Evolutionary conservation across 306 rosid species (phyloP).

Genomic region (Rosa rugosa): DNA sequence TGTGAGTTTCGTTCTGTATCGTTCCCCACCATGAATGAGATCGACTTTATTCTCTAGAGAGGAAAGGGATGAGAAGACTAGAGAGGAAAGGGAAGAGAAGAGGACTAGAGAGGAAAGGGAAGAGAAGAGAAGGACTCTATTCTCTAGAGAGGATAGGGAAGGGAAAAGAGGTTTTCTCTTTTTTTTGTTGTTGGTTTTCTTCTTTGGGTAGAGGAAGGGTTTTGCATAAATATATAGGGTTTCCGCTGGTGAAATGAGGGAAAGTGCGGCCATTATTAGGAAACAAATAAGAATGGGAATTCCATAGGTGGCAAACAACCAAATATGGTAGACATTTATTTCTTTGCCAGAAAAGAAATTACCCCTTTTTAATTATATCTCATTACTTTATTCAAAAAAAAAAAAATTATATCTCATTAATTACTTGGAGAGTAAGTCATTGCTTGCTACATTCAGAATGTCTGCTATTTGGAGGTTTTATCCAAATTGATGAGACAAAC

Average conservation of each 20-base stretch:
- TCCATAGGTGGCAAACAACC: slow-evolving; percentile 47
- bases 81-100: slow-evolving; percentile 5
- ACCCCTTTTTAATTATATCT: background rate
- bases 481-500: background rate
- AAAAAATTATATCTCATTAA: slow-evolving; percentile 10
- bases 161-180: background rate
- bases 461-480: background rate
- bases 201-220: background rate
- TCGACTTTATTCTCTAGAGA: slow-evolving; percentile 11
- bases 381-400: no score
- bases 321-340: slow-evolving; percentile 38
- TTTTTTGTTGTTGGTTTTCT: background rate
- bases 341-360: slow-evolving; percentile 18
- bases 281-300: slow-evolving; percentile 36
- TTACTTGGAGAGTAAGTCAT: slow-evolving; percentile 40
- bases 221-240: slow-evolving; percentile 26
- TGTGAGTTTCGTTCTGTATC: background rate
- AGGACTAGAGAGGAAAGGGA: slow-evolving; percentile 9
- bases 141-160: slow-evolving; percentile 13
- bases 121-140: slow-evolving; percentile 9
- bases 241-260: slow-evolving; percentile 37
- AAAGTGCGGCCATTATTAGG: slow-evolving; percentile 49
- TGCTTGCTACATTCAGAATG: slow-evolving; percentile 33
- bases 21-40: slow-evolving; percentile 19
- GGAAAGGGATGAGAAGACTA: background rate